Percentiles rank a stretch among this genome's conserved stretches.
phyloP scores from a whole-genome alignment of 208 protist genomes.

The Acanthamoeba lenticulata region DNA sequence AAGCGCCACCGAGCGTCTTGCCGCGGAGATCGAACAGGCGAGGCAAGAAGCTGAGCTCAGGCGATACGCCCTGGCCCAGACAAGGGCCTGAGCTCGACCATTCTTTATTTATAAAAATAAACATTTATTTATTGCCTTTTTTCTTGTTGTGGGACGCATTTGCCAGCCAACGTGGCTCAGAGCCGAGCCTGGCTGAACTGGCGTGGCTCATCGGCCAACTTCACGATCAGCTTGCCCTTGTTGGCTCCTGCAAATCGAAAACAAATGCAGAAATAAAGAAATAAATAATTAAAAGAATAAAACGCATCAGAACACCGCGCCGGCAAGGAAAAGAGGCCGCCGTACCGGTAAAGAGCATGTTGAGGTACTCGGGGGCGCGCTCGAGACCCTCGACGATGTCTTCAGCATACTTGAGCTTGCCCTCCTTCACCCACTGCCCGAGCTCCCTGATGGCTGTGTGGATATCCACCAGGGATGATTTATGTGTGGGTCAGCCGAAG shows the following conservation, averaged over 20 bases:
- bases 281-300: neutral
- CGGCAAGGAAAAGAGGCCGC: neutral
- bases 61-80: too few relatives aligned
- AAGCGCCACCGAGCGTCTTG: too few relatives aligned
- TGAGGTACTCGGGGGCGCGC: slow-evolving; percentile 63
- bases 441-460: slow-evolving; percentile 30
- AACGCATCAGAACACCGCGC: neutral
- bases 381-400: slow-evolving; percentile 64
- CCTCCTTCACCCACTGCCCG: slow-evolving; percentile 64
- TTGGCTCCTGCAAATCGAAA: slow-evolving; percentile 2
- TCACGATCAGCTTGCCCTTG: slow-evolving; percentile 67
- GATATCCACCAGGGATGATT: neutral
- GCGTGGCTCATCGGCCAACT: slow-evolving; percentile 15
- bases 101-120: too few relatives aligned
- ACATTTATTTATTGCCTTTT: too few relatives aligned
- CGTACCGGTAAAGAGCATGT: slow-evolving; percentile 50
- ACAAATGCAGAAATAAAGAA: neutral
- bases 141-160: too few relatives aligned
- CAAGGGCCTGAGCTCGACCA: too few relatives aligned
- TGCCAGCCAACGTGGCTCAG: too few relatives aligned
- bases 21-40: too few relatives aligned
- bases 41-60: too few relatives aligned
- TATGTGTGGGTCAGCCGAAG: neutral
- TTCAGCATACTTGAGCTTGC: slow-evolving; percentile 71
- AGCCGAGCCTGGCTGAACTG: neutral